These are phyloP conservation scores for Paraconiothyrium brasiliense DNA, from an alignment of 2,329 filamentous ascomycete species.

Conservation along the genomic window DNA sequence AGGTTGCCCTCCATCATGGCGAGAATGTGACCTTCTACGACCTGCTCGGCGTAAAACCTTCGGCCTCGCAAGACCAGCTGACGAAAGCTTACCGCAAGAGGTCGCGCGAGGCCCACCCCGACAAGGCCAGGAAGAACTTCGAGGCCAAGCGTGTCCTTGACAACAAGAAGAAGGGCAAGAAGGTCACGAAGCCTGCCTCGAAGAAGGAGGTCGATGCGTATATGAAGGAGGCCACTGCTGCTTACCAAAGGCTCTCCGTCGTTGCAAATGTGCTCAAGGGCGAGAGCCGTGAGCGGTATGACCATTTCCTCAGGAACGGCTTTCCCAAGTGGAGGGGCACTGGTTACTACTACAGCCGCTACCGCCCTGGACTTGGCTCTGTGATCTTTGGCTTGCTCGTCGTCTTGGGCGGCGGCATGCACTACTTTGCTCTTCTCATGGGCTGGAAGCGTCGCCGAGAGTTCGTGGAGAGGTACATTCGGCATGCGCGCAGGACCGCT, in stretches of 20 bases:
- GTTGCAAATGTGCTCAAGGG: constrained; percentile 88
- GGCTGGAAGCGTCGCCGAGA: constrained; percentile 89
- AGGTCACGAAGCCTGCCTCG: constrained; percentile 75
- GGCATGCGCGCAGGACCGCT: constrained; percentile 84
- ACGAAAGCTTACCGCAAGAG: constrained; percentile 94
- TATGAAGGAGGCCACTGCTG: constrained; percentile 81
- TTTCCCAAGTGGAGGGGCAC: constrained; percentile 98
- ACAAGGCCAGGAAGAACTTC: constrained; percentile 91
- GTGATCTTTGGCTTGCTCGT: constrained; percentile 85
- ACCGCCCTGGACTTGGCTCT: constrained; percentile 87
- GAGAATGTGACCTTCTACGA: constrained; percentile 88
- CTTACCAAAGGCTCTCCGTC: constrained; percentile 84
- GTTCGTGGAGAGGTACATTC: constrained; percentile 91
- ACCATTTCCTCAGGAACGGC: constrained; percentile 91
- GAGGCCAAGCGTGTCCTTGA: constrained; percentile 69
- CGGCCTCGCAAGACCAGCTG: constrained; percentile 85
- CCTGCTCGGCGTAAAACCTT: constrained; percentile 79
- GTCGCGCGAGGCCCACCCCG: constrained; percentile 84
- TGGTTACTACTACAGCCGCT: constrained; percentile 96
- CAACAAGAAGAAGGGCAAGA: constrained; percentile 62
- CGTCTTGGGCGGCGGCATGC: constrained; percentile 81
- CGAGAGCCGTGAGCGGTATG: constrained; percentile 83
- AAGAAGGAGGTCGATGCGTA: constrained; percentile 79
- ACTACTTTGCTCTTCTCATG: constrained; percentile 87
- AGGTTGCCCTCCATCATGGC: constrained; percentile 80